Percentiles rank a stretch among this genome's conserved stretches.
phyloP scores from a whole-genome alignment of 441 rosid genomes.

The Dalechampia spathulata region DNA sequence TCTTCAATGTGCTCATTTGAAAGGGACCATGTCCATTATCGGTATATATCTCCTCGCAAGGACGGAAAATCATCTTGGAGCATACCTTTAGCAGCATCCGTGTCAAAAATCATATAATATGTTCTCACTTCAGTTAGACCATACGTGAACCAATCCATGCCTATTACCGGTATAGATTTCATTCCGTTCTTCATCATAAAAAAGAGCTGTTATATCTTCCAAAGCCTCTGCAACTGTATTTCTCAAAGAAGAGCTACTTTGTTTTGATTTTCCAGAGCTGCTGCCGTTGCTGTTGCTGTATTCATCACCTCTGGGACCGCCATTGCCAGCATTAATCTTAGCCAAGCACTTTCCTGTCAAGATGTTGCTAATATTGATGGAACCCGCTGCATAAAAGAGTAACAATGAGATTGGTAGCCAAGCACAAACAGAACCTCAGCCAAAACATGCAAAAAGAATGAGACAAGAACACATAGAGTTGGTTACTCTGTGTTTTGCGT shows the following conservation, averaged over 20 bases:
- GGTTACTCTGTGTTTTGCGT: too few species aligned
- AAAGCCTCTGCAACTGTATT: slow-evolving; percentile 75
- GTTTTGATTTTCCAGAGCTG: slow-evolving; percentile 23
- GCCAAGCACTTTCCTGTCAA: slow-evolving; percentile 95
- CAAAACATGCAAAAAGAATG: too few species aligned
- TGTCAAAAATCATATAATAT: not conserved
- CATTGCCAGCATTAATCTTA: slow-evolving; percentile 57
- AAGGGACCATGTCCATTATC: slow-evolving; percentile 63
- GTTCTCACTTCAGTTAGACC: slow-evolving; percentile 59
- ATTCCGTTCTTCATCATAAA: slow-evolving; percentile 90
- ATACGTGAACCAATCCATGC: slow-evolving; percentile 83
- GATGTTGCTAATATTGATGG: slow-evolving; percentile 87
- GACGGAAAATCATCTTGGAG: not conserved
- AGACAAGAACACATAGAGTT: too few species aligned
- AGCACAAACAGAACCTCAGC: too few species aligned
- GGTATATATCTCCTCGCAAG: slow-evolving; percentile 57
- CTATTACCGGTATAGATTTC: slow-evolving; percentile 93
- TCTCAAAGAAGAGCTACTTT: slow-evolving; percentile 26
- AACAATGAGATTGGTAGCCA: too few species aligned
- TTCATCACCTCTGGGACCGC: slow-evolving; percentile 39
- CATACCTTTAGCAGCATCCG: not conserved
- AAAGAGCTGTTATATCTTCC: slow-evolving; percentile 92
- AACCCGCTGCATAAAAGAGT: slow-evolving; percentile 59
- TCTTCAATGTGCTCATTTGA: slow-evolving; percentile 46
- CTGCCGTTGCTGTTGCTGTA: slow-evolving; percentile 46